Evolutionary conservation across 495 filamentous ascomycete genomes (phyloP).

Genomic region (Symbiotaphrina buchneri): DNA sequence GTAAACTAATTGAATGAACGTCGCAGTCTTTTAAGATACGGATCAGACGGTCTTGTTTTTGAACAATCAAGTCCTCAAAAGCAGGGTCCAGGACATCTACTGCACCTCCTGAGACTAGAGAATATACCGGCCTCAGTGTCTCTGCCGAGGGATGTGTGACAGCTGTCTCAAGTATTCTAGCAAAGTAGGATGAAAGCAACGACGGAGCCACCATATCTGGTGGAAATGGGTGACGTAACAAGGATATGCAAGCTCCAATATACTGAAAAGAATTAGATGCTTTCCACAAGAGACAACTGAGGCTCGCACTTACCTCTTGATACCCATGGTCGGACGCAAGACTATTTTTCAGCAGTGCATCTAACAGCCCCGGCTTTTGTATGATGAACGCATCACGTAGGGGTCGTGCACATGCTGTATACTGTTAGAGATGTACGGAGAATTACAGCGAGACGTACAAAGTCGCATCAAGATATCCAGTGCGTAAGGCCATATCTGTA

Average conservation of each 20-base stretch:
- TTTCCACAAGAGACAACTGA: background rate
- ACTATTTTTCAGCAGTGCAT: slow-evolving; percentile 17
- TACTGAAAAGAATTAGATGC: slow-evolving; percentile 11
- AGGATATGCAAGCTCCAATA: slow-evolving; percentile 13
- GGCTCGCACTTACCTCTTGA: slow-evolving; percentile 13
- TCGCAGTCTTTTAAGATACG: slow-evolving; percentile 21
- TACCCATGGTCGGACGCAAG: slow-evolving; percentile 8
- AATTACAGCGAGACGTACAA: slow-evolving; percentile 11
- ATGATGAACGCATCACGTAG: slow-evolving; percentile 20
- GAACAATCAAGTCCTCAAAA: slow-evolving; percentile 17
- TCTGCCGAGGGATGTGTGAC: slow-evolving; percentile 14
- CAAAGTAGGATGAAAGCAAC: slow-evolving; percentile 19
- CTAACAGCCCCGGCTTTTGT: slow-evolving; percentile 18
- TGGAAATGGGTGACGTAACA: slow-evolving; percentile 21
- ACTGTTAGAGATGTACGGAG: background rate
- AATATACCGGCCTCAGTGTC: slow-evolving; percentile 21
- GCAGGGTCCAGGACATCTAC: slow-evolving; percentile 14
- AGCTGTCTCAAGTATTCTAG: slow-evolving; percentile 14
- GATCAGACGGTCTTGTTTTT: slow-evolving; percentile 21
- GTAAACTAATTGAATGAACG: slow-evolving; percentile 21
- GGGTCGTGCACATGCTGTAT: slow-evolving; percentile 9
- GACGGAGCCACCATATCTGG: slow-evolving; percentile 14
- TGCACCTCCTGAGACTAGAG: slow-evolving; percentile 15
- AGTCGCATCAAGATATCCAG: slow-evolving; percentile 17
- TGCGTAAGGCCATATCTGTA: slow-evolving; percentile 18